phyloP scores from a whole-genome alignment of 169 alveolate species.

The Blepharisma undulans region DNA sequence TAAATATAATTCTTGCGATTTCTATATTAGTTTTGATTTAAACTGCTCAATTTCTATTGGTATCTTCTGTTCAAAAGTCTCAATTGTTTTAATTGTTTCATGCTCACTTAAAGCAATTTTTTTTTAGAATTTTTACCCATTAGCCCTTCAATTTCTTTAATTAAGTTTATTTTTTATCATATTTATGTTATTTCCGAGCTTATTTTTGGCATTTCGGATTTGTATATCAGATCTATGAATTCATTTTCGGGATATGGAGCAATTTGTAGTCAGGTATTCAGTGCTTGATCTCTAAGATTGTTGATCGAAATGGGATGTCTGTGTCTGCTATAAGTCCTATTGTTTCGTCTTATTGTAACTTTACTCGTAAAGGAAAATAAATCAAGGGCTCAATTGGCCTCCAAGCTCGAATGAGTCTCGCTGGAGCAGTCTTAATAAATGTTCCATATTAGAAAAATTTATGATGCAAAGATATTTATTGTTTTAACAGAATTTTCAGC shows the following conservation, averaged over 20 bases:
- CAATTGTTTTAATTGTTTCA: background rate
- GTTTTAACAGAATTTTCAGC: background rate
- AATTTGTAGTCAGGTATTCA: background rate
- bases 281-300: background rate
- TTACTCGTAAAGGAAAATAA: background rate
- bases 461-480: background rate
- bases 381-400: background rate
- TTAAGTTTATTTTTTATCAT: too few species aligned
- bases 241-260: background rate
- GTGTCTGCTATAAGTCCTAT: background rate
- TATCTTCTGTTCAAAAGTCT: background rate
- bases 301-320: background rate
- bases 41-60: background rate
- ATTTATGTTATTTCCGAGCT: too few species aligned
- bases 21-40: background rate
- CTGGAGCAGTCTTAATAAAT: background rate
- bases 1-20: background rate
- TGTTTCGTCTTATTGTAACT: background rate
- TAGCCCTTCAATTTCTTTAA: too few species aligned
- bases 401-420: background rate
- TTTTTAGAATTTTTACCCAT: too few species aligned
- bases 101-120: background rate
- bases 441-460: background rate
- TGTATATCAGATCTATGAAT: too few species aligned
- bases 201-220: too few species aligned